Evolutionary conservation across 164 flowering plant genomes (phyloP).

Genomic region (Sextonia rubra): DNA sequence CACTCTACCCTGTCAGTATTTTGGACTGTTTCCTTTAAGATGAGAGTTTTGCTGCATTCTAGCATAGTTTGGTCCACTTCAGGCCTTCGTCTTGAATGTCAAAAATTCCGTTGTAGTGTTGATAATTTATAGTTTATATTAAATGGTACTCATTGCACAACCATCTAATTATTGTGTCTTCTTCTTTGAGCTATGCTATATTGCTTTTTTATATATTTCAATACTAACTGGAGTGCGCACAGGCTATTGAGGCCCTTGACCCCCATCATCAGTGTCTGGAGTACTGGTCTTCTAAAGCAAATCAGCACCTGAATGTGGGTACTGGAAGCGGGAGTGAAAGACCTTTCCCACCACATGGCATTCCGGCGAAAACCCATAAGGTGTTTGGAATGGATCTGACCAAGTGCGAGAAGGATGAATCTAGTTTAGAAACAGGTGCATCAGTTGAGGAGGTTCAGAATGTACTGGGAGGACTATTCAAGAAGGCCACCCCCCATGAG

Average conservation of each 20-base stretch:
- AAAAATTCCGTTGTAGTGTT: background rate
- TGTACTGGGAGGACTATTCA: constrained; percentile 38
- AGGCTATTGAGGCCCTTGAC: constrained; percentile 83
- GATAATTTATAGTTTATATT: background rate
- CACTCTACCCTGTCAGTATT: too few species aligned
- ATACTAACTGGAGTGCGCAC: constrained; percentile 14
- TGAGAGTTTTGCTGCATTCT: background rate
- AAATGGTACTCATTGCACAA: background rate
- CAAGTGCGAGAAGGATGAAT: constrained; percentile 12
- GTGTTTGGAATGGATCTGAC: constrained; percentile 19
- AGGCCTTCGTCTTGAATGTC: background rate
- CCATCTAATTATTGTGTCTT: background rate
- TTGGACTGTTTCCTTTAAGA: too few species aligned
- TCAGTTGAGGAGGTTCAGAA: constrained; percentile 22
- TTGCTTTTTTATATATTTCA: background rate
- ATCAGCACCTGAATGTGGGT: constrained; percentile 14
- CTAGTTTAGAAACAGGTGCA: constrained; percentile 10
- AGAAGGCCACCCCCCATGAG: constrained; percentile 51
- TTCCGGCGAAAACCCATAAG: constrained; percentile 16
- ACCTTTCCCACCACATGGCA: constrained; percentile 10
- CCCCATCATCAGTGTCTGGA: constrained; percentile 50
- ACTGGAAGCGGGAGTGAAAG: constrained; percentile 5
- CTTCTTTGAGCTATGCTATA: background rate
- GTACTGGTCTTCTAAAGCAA: constrained; percentile 46
- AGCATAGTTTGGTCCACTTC: background rate